These are phyloP conservation scores for Zymoseptoria tritici DNA, from an alignment of 2,329 filamentous ascomycete genomes.

Conservation along the genomic window DNA sequence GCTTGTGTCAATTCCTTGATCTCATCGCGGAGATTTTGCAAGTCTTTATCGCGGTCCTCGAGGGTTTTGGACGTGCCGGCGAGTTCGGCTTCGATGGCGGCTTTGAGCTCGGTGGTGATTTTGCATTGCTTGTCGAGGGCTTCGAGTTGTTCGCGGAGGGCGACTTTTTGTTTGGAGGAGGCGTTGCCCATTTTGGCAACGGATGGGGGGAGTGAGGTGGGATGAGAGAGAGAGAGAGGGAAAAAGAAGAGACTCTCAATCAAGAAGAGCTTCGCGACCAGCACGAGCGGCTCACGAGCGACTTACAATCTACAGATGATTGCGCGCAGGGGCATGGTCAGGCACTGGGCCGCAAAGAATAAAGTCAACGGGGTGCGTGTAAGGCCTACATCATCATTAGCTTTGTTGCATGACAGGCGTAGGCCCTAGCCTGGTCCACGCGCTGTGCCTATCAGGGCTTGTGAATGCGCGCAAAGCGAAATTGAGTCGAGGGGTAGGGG, in stretches of 20 bases:
- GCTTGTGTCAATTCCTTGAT: neutral
- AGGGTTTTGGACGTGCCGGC: neutral
- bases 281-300: neutral
- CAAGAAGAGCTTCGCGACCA: neutral
- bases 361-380: neutral
- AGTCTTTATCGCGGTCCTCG: neutral
- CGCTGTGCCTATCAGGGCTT: neutral
- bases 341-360: neutral
- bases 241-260: neutral
- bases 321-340: neutral
- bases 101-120: neutral
- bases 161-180: slow-evolving; percentile 1
- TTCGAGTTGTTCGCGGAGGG: neutral
- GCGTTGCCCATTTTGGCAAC: slow-evolving; percentile 1
- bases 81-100: slow-evolving; percentile 1
- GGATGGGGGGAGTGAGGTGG: neutral
- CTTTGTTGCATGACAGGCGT: neutral
- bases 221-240: neutral
- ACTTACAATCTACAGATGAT: neutral
- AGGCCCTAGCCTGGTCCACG: neutral
- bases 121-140: slow-evolving; percentile 1
- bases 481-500: neutral
- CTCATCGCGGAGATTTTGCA: neutral
- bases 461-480: neutral
- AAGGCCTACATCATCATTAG: neutral